Evolutionary conservation across 331 rosid genomes (phyloP), one percentile per base, ranked within the genome.

Genomic region (Phaseolus coccineus): DNA sequence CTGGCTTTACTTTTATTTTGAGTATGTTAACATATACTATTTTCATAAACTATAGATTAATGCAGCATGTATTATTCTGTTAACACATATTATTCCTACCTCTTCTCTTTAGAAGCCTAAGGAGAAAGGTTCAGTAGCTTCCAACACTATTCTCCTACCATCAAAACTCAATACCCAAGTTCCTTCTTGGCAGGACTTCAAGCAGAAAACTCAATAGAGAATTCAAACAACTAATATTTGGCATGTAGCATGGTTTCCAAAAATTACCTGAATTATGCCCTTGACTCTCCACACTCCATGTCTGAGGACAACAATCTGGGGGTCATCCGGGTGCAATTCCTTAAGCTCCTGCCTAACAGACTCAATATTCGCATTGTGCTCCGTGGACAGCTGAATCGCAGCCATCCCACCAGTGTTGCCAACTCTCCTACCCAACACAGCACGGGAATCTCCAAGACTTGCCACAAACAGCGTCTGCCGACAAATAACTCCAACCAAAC

Each of bases 201-300:
- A 76, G 51, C 42, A 68, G 53, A 69, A 40, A 58, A 59, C 46
- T 74, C 4, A 10, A 3, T 1, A 15, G 57, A 70, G 27, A 67
- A 37, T 25, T 69, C 52, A 68, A 47, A 69, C 57, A 70, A 56
- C 19, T 22, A 71, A 40, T 19, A 65, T 52, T 69, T 64, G 70
- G 13, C 61, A 53, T 14, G 47, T 24, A 47, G 46, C 67, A 13
- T 4, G 2, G 8, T 31, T n/a, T 31, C 19, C 1, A 14, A 39
- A 80, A 53, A 71, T 80, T 77, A 94, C 98, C 98, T 94, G 98
- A 73, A 94, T 94, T 77, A 94, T 94, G 81, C 98, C 98, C 83
- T 94, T 94, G 69, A 94, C 98, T 87, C 97, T 90, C 98, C 98
- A 94, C 74, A 94, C 96, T 61, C 97, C 98, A 76, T 89, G 96